A percentile compares a stretch with the other conserved stretches of the same genome.
Evolutionary conservation across 192 early-diverging fungal genomes (phyloP).

Genomic region (Chytriomyces sp.): DNA sequence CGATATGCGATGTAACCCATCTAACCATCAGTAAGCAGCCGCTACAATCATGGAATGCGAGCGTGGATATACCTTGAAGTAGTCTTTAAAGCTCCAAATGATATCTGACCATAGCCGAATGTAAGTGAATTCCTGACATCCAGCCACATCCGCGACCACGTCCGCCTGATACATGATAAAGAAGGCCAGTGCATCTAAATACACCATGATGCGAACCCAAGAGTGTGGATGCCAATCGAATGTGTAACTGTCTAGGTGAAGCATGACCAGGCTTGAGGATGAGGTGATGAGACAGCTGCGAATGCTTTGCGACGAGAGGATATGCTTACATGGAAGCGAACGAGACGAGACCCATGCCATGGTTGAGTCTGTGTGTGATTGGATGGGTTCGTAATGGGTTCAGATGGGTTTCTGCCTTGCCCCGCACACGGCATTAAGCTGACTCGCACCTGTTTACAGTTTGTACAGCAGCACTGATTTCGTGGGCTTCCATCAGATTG

Average conservation of each 20-base stretch:
- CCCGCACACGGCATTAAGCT: too few relatives aligned
- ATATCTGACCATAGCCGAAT: neutral
- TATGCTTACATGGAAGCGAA: neutral
- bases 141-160: neutral
- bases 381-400: too few relatives aligned
- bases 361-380: neutral
- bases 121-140: neutral
- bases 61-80: slow-evolving; percentile 5
- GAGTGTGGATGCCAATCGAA: neutral
- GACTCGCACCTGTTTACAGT: too few relatives aligned
- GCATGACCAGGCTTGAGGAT: neutral
- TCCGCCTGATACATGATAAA: slow-evolving; percentile 9
- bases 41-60: neutral
- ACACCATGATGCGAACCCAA: slow-evolving; percentile 13
- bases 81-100: slow-evolving; percentile 20
- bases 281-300: neutral
- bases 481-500: too few relatives aligned
- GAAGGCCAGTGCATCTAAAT: slow-evolving; percentile 7
- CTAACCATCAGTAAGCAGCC: neutral
- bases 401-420: too few relatives aligned
- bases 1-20: slow-evolving; percentile 21
- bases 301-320: neutral
- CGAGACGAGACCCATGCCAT: slow-evolving; percentile 8
- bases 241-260: neutral
- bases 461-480: too few relatives aligned